phyloP scores from a whole-genome alignment of 441 rosid genomes.

The Adansonia rubrostipa region DNA sequence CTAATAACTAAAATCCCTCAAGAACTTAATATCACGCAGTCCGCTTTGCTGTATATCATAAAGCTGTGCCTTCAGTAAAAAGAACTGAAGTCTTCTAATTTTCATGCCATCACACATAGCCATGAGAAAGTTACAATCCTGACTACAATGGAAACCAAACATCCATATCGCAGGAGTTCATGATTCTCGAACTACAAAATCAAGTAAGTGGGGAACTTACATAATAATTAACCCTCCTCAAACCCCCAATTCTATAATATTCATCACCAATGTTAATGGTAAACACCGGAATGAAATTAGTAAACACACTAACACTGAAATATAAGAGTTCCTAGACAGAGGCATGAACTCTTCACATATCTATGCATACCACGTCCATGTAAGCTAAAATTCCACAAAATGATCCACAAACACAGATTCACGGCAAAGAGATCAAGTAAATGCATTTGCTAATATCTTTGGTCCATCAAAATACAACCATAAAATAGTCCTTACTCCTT shows the following conservation, averaged over 20 bases:
- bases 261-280: not conserved
- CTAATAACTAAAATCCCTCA: no score
- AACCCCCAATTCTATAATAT: not conserved
- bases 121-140: not conserved
- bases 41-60: no score
- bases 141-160: not conserved
- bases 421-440: not conserved
- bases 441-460: not conserved
- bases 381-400: not conserved
- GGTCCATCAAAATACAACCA: not conserved
- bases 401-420: not conserved
- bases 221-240: not conserved
- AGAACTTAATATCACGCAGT: no score
- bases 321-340: not conserved
- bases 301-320: not conserved
- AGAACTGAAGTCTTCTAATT: not conserved
- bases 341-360: not conserved
- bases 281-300: not conserved
- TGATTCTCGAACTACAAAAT: not conserved
- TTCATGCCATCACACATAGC: not conserved
- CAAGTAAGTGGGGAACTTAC: not conserved
- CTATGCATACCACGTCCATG: not conserved
- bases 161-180: not conserved
- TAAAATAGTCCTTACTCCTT: not conserved
- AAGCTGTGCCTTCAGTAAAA: not conserved